These are phyloP conservation scores for Esteya vermicola DNA, from an alignment of 2,329 filamentous ascomycete species.

Conservation along the genomic window DNA sequence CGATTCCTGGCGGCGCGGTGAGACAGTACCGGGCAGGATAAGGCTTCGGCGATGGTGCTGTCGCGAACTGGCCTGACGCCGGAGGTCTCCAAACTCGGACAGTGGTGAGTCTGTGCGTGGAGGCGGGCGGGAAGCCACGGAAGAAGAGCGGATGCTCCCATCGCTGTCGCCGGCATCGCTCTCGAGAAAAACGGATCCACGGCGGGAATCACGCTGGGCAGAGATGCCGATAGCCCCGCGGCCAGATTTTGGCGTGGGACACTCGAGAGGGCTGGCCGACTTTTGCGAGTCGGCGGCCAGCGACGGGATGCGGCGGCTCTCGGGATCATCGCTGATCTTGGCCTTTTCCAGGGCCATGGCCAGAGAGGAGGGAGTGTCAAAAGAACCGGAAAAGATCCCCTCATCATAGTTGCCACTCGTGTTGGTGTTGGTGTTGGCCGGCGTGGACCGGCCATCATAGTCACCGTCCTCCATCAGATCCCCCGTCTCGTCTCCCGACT, in stretches of 20 bases:
- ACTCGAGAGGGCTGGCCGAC: constrained; percentile 82
- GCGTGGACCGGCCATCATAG: constrained; percentile 28
- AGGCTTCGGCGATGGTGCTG: constrained; percentile 80
- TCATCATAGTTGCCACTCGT: too few relatives aligned
- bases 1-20: constrained; percentile 75
- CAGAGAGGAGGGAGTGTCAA: constrained; percentile 41
- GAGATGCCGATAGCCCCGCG: constrained; percentile 44
- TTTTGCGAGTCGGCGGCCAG: constrained; percentile 62
- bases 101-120: constrained; percentile 78
- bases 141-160: constrained; percentile 71
- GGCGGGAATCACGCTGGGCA: constrained; percentile 50
- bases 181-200: constrained; percentile 67
- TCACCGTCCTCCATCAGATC: constrained; percentile 21
- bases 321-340: constrained; percentile 23
- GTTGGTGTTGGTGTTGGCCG: constrained; percentile 18
- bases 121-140: constrained; percentile 51
- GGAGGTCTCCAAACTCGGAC: constrained; percentile 66
- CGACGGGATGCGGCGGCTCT: constrained; percentile 35
- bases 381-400: constrained; percentile 40
- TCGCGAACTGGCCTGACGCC: constrained; percentile 61
- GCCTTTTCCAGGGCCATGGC: constrained; percentile 37
- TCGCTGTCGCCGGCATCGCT: constrained; percentile 80
- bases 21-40: constrained; percentile 64
- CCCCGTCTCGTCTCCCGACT: constrained; percentile 45
- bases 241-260: constrained; percentile 79